Percentiles rank a stretch among this genome's conserved stretches.
Conservation (phyloP, 805 yeast species). For the Hanseniaspora meyeri region DNA sequence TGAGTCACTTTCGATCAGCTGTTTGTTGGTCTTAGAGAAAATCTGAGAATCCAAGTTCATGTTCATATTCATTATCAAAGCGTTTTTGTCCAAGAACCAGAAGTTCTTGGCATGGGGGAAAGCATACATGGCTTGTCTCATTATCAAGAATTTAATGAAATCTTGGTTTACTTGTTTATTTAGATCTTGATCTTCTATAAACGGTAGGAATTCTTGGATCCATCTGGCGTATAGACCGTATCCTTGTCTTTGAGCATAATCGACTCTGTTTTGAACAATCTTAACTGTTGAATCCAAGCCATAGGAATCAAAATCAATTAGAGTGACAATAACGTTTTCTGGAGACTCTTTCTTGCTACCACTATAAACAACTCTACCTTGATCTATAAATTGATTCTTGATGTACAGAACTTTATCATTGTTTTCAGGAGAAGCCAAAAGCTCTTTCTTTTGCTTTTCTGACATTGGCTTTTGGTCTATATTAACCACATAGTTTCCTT, state of each 20-base stretch:
- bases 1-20: slow-evolving; percentile 16
- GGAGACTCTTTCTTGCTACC: slow-evolving; percentile 35
- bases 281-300: slow-evolving; percentile 48
- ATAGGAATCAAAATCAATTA: slow-evolving; percentile 60
- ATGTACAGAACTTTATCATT: slow-evolving; percentile 32
- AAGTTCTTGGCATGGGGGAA: slow-evolving; percentile 85
- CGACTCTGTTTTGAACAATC: slow-evolving; percentile 74
- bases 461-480: slow-evolving; percentile 33
- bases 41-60: slow-evolving; percentile 50
- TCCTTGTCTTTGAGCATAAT: slow-evolving; percentile 69
- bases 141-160: slow-evolving; percentile 22
- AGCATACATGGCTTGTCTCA: slow-evolving; percentile 85
- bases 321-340: slow-evolving; percentile 63
- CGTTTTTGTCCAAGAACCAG: slow-evolving; percentile 74
- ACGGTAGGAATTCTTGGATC: slow-evolving; percentile 68
- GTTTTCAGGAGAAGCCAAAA: slow-evolving; percentile 16
- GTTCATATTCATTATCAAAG: slow-evolving; percentile 60
- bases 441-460: slow-evolving; percentile 26
- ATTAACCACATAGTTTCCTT: slow-evolving; percentile 29
- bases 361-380: slow-evolving; percentile 43
- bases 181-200: slow-evolving; percentile 36
- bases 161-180: slow-evolving; percentile 17
- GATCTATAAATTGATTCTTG: slow-evolving; percentile 48
- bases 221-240: slow-evolving; percentile 80
- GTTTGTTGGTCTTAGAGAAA: slow-evolving; percentile 50